A percentile compares a stretch with the other conserved stretches of the same genome.
Conservation (phyloP, 257 asterid species). For the Knoxia roxburghii region DNA sequence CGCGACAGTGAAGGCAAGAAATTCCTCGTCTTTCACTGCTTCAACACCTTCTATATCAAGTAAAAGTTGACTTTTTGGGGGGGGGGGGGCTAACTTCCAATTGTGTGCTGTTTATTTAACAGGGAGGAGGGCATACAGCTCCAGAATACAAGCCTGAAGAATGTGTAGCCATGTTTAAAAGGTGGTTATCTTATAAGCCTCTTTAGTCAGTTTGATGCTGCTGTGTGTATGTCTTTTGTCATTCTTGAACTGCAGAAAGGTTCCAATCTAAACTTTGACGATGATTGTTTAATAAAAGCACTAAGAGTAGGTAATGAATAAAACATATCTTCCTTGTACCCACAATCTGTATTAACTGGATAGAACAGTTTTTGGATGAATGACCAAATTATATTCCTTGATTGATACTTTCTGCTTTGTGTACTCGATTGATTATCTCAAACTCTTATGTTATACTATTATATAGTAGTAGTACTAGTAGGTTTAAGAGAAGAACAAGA, state of each 20-base stretch:
- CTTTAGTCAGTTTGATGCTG: background rate
- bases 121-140: constrained; percentile 39
- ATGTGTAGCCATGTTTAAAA: constrained; percentile 26
- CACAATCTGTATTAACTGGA: too few relatives aligned
- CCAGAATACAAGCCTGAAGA: constrained; percentile 28
- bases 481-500: too few relatives aligned
- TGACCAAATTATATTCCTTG: too few relatives aligned
- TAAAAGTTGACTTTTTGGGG: too few relatives aligned
- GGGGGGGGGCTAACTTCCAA: background rate
- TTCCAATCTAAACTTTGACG: background rate
- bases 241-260: constrained; percentile 5
- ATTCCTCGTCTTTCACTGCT: background rate
- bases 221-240: background rate
- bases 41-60: too few relatives aligned
- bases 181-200: constrained; percentile 28
- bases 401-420: too few relatives aligned
- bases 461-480: too few relatives aligned
- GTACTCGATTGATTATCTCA: too few relatives aligned
- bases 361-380: too few relatives aligned
- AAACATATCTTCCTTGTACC: too few relatives aligned
- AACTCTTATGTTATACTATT: too few relatives aligned
- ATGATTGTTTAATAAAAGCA: background rate
- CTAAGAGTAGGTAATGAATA: background rate
- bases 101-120: background rate
- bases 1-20: constrained; percentile 33